These are phyloP conservation scores for Picochlorum sp. DNA, from an alignment of 139 green algal genomes.

Conservation along the genomic window DNA sequence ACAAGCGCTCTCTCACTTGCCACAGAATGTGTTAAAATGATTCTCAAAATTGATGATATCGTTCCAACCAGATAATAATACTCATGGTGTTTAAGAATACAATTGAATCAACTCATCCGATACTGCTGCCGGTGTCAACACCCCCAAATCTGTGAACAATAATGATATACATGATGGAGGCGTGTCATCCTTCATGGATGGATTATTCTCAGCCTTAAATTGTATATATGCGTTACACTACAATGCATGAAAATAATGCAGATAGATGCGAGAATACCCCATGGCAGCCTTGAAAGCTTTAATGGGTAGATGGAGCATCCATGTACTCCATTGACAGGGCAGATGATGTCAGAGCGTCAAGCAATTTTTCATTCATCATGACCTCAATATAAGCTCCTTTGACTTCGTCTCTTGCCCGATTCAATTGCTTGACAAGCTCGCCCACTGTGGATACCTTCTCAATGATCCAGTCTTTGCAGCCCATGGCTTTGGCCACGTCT, in stretches of 20 bases:
- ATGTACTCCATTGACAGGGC: neutral
- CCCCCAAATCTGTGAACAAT: constrained; percentile 77
- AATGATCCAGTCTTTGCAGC: neutral
- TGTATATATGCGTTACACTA: too few relatives aligned
- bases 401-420: neutral
- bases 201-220: too few relatives aligned
- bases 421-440: neutral
- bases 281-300: too few relatives aligned
- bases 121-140: constrained; percentile 91
- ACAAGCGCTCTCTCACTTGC: constrained; percentile 82
- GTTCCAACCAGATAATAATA: constrained; percentile 52
- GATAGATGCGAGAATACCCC: too few relatives aligned
- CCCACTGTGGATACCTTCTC: neutral
- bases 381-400: constrained; percentile 3
- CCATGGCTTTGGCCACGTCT: constrained; percentile 1
- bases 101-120: constrained; percentile 90
- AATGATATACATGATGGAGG: constrained; percentile 77
- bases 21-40: constrained; percentile 92
- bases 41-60: constrained; percentile 98
- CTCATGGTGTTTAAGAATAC: constrained; percentile 48
- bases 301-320: neutral
- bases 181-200: constrained; percentile 97
- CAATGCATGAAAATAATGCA: too few relatives aligned
- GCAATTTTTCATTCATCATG: constrained; percentile 4
- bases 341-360: neutral